Evolutionary conservation across 108 stramenopile species (phyloP), one percentile per base, ranked within the genome.

Genomic region (Nitzschia palea): DNA sequence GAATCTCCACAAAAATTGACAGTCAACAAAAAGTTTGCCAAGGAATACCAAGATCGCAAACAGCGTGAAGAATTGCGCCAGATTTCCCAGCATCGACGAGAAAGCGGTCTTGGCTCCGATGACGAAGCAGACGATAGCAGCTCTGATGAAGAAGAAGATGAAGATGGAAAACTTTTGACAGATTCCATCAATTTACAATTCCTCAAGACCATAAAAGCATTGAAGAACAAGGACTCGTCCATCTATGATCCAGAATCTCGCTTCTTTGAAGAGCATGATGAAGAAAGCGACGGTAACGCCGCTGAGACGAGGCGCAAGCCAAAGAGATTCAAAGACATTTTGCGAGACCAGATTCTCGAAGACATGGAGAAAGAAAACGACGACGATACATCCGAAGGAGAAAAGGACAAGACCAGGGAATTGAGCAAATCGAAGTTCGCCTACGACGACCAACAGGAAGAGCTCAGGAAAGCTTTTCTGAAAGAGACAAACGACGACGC

Each of bases 321-420:
- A 20, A 86, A 80, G 79, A 73, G 67, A 5, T 97, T 90, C 88
- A 97, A 96, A 71, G 99, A 99, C 75, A 87, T 99, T 32, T 70
- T 97, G 4, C 81, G 99, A 23, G 90, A 96, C 57, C 96, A 98
- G 76, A 88, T 98, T 36, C 69, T 99, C 30, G 89, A 95, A 44
- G 80, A 96, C 60, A 93, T 96, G 79, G 85, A 77, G 10, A 62
- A 68, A 10, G 66, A 79, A 25, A 73, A 65, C 18, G 55, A 51
- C 1, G 44, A 70, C 25, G 45, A 71, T 34, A 58, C 74, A 51
- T 56, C 43, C 61, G 53, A 26, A 23, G 54, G 23, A 6, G 54
- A 62, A 4, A 40, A 56, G 17, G 60, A 3, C 26, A 22, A 44
- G 4, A 26, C 32, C 20, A 47, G 43, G 34, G 27, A 40, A 4